These are phyloP conservation scores for Dillenia turbinata DNA, from an alignment of 164 flowering plant genomes.

Conservation along the genomic window DNA sequence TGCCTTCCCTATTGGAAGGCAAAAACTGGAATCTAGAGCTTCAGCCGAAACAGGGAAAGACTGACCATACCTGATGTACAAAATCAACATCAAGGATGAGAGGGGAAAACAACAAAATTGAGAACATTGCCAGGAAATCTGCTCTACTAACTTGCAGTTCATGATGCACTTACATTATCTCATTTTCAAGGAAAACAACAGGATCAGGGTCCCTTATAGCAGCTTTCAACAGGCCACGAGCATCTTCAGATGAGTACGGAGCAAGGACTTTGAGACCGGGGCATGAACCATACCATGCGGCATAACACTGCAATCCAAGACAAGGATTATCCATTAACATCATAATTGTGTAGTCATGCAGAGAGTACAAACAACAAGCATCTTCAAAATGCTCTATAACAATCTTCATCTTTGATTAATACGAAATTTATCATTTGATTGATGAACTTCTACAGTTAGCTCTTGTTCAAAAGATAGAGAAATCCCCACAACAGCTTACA, in stretches of 20 bases:
- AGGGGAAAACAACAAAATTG: background rate
- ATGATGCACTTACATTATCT: slow-evolving; percentile 63
- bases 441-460: too few species aligned
- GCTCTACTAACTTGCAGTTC: too few species aligned
- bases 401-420: too few species aligned
- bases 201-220: slow-evolving; percentile 85
- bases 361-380: too few species aligned
- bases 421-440: too few species aligned
- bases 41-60: slow-evolving; percentile 86
- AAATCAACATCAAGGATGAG: background rate
- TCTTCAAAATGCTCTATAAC: too few species aligned
- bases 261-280: slow-evolving; percentile 83
- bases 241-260: slow-evolving; percentile 91
- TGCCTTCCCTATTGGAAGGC: slow-evolving; percentile 88
- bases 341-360: too few species aligned
- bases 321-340: too few species aligned
- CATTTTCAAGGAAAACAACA: slow-evolving; percentile 94
- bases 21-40: slow-evolving; percentile 84
- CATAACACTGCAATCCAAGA: slow-evolving; percentile 60
- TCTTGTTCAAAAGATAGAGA: too few species aligned
- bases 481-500: too few species aligned
- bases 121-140: too few species aligned
- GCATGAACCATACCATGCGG: slow-evolving; percentile 68
- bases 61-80: slow-evolving; percentile 74
- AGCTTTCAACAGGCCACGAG: slow-evolving; percentile 83